Base-by-base conservation (phyloP, 192 early-diverging fungal species). In the Spizellomyces sp. region DNA sequence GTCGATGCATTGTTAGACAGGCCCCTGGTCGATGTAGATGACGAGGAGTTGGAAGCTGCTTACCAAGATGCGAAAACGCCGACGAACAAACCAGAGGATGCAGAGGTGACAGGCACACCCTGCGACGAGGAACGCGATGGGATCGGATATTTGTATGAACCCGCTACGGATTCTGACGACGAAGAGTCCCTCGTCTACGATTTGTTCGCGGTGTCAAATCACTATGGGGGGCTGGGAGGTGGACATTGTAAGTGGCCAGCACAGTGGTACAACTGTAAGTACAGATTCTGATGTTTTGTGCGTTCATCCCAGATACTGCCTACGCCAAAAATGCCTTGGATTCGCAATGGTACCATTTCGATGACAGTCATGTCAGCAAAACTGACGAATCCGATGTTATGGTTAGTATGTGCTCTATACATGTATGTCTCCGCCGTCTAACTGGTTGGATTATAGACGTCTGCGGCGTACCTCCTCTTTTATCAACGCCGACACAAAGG, bases 151-250 rank as follows among this genome's bases (percentile, higher is more conserved):
- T 36, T 36, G 27, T 36, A 36, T 36, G 27, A 36, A 36, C 27
- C 27, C 27, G 12, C 52, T 5, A 44, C 8, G 59, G 66, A 70
- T 14, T 42, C 42, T 58, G 64, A 64, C 36, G 70, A 48, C 8
- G 60, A 69, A 5, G 60, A 76, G 14, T 27, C 62, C 6, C 45
- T 67, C 22, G 75, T 88, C 14, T 94, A 93, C 67, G 90, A 93
- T 70, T 78, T 94, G 64, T 88, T 84, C 69, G 87, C 87, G 10
- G 88, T 94, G 6, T 92, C 89, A 67, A 93, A 94, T 72, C 91
- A 94, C 62, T 94, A 81, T 81, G 93, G 93, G 52, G 90, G 91
- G 7, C 74, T 93, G 67, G 91, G 90, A 48, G 93, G 91, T 57
- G 93, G 93, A 41, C 93, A 94, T 73, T 94, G 80, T 81, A 67